Evolutionary conservation across 1,284 basidiomycete genomes (phyloP), one percentile per base, ranked within the genome.

Genomic region (Stygiomarasmius scandens): DNA sequence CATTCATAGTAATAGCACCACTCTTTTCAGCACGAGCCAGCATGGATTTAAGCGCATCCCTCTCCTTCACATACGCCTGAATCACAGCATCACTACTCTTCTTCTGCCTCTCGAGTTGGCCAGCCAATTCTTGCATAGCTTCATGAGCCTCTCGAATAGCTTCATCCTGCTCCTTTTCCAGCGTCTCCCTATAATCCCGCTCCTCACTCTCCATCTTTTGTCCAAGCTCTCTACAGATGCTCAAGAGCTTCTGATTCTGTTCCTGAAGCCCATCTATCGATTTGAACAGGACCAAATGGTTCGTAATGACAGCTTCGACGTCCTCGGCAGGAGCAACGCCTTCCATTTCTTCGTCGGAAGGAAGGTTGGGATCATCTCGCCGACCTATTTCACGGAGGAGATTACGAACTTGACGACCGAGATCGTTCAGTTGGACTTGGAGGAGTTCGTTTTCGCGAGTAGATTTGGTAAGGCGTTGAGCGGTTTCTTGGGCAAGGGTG

Each of bases 241-340:
- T 87, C 29, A 99, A 78, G 9, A 98, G 77, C 64, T 91, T 90
- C 72, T 91, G 87, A 71, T 99, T 99, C 75, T 97, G 95, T 50
- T 89, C 84, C 66, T 97, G 94, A 25, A 99, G 77, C 20, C 84
- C 81, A 11, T 85, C 81, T 49, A 98, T 85, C 1, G 88, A 91
- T 48, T 81, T 81, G 86, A 96, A 99, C 24, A 94, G 84, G 48
- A 98, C 92, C 12, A 99, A 85, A 65, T 95, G 84, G 67, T 92
- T 92, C 22, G 93, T 91, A 71, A 98, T 96, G 62, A 98, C 85
- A 0, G 79, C 77, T 61, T 95, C 87, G 25, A 89, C 86, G 60
- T 84, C 81, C 53, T 84, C 80, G 1, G 81, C 81, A 4, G 81
- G 81, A 49, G 55, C 34, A 24, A 59, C 43, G 36, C 55, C 56